Evolutionary conservation across 73 alveolate genomes (phyloP).

Genomic region (Stentor roeselii): DNA sequence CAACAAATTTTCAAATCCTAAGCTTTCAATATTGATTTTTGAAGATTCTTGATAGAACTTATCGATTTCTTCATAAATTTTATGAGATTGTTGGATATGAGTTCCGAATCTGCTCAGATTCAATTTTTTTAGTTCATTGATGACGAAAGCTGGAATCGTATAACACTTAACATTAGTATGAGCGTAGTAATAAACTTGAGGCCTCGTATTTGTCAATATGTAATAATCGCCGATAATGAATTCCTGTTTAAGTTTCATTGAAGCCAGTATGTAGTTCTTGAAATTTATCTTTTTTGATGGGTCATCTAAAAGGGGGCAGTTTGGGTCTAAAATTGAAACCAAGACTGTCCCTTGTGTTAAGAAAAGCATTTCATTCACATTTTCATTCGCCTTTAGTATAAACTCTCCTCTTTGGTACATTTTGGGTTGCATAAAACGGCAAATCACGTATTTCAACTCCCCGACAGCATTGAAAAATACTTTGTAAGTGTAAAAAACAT

Average conservation of each 20-base stretch:
- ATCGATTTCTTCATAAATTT: neutral
- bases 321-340: neutral
- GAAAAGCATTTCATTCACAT: neutral
- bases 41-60: neutral
- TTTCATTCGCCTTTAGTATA: neutral
- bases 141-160: neutral
- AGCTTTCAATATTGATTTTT: neutral
- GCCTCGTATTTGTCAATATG: neutral
- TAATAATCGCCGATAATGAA: neutral
- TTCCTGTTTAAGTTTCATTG: neutral
- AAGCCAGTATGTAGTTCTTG: neutral
- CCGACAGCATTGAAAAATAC: neutral
- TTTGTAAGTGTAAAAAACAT: no score
- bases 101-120: neutral
- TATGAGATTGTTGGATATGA: neutral
- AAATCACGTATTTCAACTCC: neutral
- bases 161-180: neutral
- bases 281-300: neutral
- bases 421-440: neutral
- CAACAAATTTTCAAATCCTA: neutral
- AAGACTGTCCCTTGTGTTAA: neutral
- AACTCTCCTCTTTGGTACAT: no score
- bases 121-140: neutral
- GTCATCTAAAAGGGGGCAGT: neutral
- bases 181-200: no score